Evolutionary conservation across 108 stramenopile genomes (phyloP).

Genomic region (Stephanodiscus minutulus): DNA sequence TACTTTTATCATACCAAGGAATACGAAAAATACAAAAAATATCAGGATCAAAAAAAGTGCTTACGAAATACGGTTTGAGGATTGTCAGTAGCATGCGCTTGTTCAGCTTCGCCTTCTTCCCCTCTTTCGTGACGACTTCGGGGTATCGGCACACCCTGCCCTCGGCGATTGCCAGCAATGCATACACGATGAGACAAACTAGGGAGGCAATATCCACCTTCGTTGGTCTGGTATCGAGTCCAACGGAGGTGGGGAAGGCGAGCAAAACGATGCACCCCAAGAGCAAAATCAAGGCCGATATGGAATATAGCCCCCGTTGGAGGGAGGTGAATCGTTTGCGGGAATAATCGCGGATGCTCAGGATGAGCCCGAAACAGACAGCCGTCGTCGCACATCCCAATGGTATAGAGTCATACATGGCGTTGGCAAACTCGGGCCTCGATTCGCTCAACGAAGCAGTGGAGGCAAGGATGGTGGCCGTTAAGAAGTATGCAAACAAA

Average conservation of each 20-base stretch:
- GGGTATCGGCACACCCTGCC: slow-evolving; percentile 54
- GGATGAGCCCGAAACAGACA: slow-evolving; percentile 38
- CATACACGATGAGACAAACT: slow-evolving; percentile 39
- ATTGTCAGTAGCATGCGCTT: slow-evolving; percentile 61
- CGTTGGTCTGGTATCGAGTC: slow-evolving; percentile 23
- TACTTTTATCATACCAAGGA: too few relatives aligned
- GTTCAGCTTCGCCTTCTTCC: slow-evolving; percentile 55
- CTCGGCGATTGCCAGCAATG: slow-evolving; percentile 53
- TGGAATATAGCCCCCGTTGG: slow-evolving; percentile 47
- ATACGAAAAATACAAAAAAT: too few relatives aligned
- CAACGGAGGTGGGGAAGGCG: slow-evolving; percentile 34
- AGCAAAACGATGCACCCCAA: slow-evolving; percentile 48
- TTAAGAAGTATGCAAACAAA: slow-evolving; percentile 35
- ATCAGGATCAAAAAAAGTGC: too few relatives aligned
- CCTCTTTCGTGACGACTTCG: slow-evolving; percentile 25
- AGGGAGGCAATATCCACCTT: slow-evolving; percentile 45
- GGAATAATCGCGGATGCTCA: slow-evolving; percentile 47
- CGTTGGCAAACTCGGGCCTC: slow-evolving; percentile 31
- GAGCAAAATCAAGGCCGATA: slow-evolving; percentile 48
- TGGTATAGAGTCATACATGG: slow-evolving; percentile 47
- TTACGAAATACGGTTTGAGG: slow-evolving; percentile 93
- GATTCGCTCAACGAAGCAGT: slow-evolving; percentile 4
- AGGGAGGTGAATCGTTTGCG: slow-evolving; percentile 39
- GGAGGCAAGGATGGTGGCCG: slow-evolving; percentile 45
- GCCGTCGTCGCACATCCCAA: slow-evolving; percentile 38